A percentile compares a stretch with the other conserved stretches of the same genome.
These are phyloP conservation scores for Teratosphaeria pseudoeucalypti DNA, from an alignment of 2,329 filamentous ascomycete genomes.

Conservation along the genomic window DNA sequence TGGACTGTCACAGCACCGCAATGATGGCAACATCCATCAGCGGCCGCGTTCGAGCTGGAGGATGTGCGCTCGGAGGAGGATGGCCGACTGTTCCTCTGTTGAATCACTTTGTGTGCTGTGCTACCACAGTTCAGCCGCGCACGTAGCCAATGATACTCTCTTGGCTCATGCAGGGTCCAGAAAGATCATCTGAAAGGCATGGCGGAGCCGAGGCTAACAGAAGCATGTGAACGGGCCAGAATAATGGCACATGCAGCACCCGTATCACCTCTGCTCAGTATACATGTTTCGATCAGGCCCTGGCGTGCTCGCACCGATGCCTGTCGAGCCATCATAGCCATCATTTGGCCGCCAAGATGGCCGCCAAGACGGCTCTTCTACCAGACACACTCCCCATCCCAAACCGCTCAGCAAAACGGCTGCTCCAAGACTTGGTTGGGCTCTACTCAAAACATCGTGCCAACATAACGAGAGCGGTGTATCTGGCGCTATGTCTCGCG, in stretches of 20 bases:
- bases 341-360: neutral
- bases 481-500: slow-evolving; percentile 69
- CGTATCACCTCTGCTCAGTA: neutral
- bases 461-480: slow-evolving; percentile 71
- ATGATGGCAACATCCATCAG: slow-evolving; percentile 15
- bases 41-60: neutral
- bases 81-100: no score
- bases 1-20: slow-evolving; percentile 15
- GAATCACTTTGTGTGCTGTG: no score
- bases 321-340: neutral
- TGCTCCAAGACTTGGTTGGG: slow-evolving; percentile 45
- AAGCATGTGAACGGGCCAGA: neutral
- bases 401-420: slow-evolving; percentile 22
- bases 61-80: neutral
- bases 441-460: slow-evolving; percentile 73
- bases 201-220: neutral
- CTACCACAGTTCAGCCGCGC: no score
- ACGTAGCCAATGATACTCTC: no score
- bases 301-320: neutral
- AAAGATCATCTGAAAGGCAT: no score
- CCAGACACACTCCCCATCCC: slow-evolving; percentile 9
- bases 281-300: neutral
- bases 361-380: neutral
- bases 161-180: no score
- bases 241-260: neutral